Evolutionary conservation across 1,139 yeast species (phyloP).

Genomic region (Suhomyces guaymorum): DNA sequence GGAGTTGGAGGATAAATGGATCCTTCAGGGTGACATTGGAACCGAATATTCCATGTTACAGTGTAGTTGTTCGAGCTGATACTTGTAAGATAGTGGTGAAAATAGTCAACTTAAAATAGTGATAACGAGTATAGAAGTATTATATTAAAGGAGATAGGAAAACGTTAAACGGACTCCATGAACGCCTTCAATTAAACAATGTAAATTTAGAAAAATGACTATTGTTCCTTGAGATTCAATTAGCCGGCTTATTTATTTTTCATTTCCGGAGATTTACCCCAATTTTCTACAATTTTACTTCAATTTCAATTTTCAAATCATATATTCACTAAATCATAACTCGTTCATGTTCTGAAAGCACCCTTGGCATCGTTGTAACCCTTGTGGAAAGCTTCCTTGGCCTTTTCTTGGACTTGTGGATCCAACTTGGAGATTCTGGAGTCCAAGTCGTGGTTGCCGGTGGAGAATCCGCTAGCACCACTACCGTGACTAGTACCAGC

Average conservation of each 20-base stretch:
- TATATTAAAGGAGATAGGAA: no score
- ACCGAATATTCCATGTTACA: slow-evolving; percentile 57
- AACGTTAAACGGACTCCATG: no score
- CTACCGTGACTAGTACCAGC: not conserved
- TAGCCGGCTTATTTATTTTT: no score
- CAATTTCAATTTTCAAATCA: no score
- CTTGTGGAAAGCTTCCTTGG: slow-evolving; percentile 39
- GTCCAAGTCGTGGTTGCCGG: slow-evolving; percentile 39
- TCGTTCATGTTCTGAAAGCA: slow-evolving; percentile 20
- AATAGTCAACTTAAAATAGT: no score
- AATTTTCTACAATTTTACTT: not conserved
- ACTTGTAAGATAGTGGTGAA: no score
- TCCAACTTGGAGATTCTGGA: slow-evolving; percentile 35
- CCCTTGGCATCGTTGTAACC: slow-evolving; percentile 40
- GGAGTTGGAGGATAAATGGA: slow-evolving; percentile 59
- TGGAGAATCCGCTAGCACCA: slow-evolving; percentile 25
- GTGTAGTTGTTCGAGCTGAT: slow-evolving; percentile 63
- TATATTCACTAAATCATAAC: slow-evolving; percentile 1
- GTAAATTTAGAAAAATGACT: no score
- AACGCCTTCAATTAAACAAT: no score
- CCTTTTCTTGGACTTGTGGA: slow-evolving; percentile 36
- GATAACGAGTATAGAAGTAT: no score
- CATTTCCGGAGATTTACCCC: no score
- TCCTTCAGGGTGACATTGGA: slow-evolving; percentile 45
- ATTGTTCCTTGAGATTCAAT: no score